A percentile compares a stretch with the other conserved stretches of the same genome.
Conservation (phyloP, 306 rosid genomes). For the Prinsepia uniflora region DNA sequence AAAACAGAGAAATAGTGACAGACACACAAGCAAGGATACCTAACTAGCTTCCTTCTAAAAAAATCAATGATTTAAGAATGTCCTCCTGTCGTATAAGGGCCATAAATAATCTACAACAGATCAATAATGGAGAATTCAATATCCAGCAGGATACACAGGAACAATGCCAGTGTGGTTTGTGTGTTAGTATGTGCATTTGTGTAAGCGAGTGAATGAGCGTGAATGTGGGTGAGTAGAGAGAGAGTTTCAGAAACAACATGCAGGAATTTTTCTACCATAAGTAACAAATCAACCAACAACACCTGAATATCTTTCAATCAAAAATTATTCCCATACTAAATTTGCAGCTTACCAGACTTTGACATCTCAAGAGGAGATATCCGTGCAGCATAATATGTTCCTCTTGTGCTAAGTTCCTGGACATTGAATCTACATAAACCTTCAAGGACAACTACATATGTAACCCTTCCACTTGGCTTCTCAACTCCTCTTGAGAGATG, state of each 20-base stretch:
- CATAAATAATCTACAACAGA: background rate
- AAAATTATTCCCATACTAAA: background rate
- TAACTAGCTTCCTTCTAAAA: background rate
- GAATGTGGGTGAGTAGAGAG: background rate
- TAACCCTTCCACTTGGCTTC: conserved; percentile 98
- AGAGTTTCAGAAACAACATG: too few species aligned
- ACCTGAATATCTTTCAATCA: background rate
- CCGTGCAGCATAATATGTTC: too few species aligned
- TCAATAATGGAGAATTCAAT: background rate
- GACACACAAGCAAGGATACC: too few species aligned
- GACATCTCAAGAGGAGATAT: conserved; percentile 88
- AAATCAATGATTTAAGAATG: background rate
- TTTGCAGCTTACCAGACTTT: conserved; percentile 57
- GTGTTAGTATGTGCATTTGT: background rate
- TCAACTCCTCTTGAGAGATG: conserved; percentile 98
- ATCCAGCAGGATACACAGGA: background rate
- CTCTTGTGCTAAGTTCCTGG: too few species aligned
- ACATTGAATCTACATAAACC: too few species aligned
- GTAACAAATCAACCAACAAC: background rate
- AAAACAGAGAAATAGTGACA: background rate
- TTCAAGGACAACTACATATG: too few species aligned
- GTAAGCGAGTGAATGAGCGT: background rate
- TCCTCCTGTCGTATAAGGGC: background rate
- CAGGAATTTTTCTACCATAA: too few species aligned
- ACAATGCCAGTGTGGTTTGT: background rate